Percentiles rank a stretch among this genome's conserved stretches.
These are phyloP conservation scores for Cymodocea nodosa DNA, from an alignment of 116 monocot genomes.

Conservation along the genomic window DNA sequence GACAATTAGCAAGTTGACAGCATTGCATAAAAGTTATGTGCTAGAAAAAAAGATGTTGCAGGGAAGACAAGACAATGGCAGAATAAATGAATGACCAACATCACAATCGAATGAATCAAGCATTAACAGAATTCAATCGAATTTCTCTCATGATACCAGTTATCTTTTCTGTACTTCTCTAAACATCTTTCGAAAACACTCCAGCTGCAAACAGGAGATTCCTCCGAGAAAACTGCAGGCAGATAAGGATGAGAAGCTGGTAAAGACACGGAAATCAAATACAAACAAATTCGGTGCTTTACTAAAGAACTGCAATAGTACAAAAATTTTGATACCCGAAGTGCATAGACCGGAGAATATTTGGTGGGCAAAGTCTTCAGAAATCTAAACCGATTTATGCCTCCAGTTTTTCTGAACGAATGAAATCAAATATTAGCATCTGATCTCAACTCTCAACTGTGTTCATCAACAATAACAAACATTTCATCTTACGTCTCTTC, in stretches of 20 bases:
- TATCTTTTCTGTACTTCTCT: neutral
- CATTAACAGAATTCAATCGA: neutral
- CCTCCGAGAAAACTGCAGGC: constrained; percentile 77
- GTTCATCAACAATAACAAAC: neutral
- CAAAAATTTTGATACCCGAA: constrained; percentile 37
- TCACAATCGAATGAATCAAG: neutral
- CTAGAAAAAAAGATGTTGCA: too few relatives aligned
- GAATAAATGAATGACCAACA: too few relatives aligned
- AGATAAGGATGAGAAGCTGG: neutral
- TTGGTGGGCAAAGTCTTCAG: constrained; percentile 85
- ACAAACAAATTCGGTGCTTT: neutral
- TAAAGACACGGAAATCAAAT: neutral
- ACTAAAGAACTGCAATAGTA: too few relatives aligned
- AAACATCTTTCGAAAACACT: constrained; percentile 31
- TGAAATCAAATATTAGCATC: neutral
- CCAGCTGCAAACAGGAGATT: constrained; percentile 90
- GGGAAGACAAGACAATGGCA: too few relatives aligned
- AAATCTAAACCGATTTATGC: constrained; percentile 46
- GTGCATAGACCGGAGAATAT: constrained; percentile 69
- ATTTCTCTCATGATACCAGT: neutral
- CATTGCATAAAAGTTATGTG: too few relatives aligned
- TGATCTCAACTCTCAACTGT: neutral
- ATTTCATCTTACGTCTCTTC: constrained; percentile 59
- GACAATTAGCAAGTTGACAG: too few relatives aligned
- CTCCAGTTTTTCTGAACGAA: constrained; percentile 44